phyloP scores from a whole-genome alignment of 768 basidiomycete genomes.

The Dacryopinax spathularia region DNA sequence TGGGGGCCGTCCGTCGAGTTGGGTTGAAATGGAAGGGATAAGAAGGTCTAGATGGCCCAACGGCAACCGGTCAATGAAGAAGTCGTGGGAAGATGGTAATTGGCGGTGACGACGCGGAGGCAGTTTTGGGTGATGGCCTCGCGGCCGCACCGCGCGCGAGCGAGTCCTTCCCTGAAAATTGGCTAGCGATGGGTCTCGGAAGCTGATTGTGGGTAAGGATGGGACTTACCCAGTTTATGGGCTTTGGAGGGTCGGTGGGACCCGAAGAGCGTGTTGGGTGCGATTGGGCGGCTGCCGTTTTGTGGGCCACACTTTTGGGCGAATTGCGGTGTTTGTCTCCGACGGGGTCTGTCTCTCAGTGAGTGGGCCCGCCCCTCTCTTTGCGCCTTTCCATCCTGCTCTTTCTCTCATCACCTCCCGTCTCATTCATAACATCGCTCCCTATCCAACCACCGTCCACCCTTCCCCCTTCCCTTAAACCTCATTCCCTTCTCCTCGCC shows the following conservation, averaged over 20 bases:
- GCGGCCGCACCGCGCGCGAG: not conserved
- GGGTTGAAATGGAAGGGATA: not conserved
- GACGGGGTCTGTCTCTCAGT: not conserved
- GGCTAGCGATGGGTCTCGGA: not conserved
- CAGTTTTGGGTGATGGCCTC: not conserved
- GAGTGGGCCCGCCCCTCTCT: not conserved
- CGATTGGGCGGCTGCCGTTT: not conserved
- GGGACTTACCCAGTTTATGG: not conserved
- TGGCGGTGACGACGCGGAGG: not conserved
- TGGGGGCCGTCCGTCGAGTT: no score
- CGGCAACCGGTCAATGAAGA: not conserved
- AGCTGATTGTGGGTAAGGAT: not conserved
- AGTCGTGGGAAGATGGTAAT: not conserved
- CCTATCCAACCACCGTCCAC: not conserved
- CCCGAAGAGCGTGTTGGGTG: not conserved
- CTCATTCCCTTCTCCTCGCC: not conserved
- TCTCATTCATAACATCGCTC: conserved; percentile 2
- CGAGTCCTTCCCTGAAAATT: not conserved
- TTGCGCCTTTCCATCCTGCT: not conserved
- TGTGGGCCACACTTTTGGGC: not conserved
- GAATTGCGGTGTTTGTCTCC: no score
- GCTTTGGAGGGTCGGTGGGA: not conserved
- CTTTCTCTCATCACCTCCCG: not conserved
- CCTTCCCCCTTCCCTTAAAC: no score
- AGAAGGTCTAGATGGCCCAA: no score